Evolutionary conservation across 1,139 yeast species (phyloP), one percentile per base, ranked within the genome.

Genomic region (Candida smagusa): DNA sequence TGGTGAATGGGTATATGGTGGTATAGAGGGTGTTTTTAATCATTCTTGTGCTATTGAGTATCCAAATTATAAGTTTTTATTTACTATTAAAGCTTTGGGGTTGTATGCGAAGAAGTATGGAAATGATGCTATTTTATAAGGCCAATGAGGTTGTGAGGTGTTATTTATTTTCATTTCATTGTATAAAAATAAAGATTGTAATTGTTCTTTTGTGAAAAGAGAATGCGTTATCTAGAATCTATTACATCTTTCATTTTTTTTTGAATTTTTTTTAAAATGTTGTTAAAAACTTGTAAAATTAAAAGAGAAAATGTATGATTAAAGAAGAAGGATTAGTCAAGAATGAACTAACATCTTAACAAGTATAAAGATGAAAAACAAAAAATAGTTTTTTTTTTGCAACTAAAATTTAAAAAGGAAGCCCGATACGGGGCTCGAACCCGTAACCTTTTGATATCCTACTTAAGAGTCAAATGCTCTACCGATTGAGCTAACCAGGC

Each of bases 21-120:
- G 79, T 36, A 80, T 86, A 19, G 97, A 92, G 61, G 99, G 99
- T 35, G 97, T 92, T 0, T 94, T 94, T 70, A 94, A 94, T 59
- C 97, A 92, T 54, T 66, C 73, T 30, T 80, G 87, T 70, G 97
- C 95, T 2, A 94, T 94, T 54, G 97, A 92, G 58, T 94, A 94
- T 57, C 98, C 98, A 31, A 85, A 88, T 47, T 94, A 94, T 64
- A 80, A 85, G 62, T 92, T 84, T 54, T 68, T 89, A 45, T 94
- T 94, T 61, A 83, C 97, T 2, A 85, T 92, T 54, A 92, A 92
- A 59, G 98, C 98, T 0, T 66, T 92, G 35, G 98, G 98, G 0
- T 69, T 92, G 52, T 90, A 84, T 50, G 58, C 58, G 12, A 63
- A 67, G 32, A 58, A 52, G 41, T 68, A 51, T 42, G 68, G 66